Evolutionary conservation across 2,329 filamentous ascomycete genomes (phyloP).

Genomic region (Gliomastix tumulicola): DNA sequence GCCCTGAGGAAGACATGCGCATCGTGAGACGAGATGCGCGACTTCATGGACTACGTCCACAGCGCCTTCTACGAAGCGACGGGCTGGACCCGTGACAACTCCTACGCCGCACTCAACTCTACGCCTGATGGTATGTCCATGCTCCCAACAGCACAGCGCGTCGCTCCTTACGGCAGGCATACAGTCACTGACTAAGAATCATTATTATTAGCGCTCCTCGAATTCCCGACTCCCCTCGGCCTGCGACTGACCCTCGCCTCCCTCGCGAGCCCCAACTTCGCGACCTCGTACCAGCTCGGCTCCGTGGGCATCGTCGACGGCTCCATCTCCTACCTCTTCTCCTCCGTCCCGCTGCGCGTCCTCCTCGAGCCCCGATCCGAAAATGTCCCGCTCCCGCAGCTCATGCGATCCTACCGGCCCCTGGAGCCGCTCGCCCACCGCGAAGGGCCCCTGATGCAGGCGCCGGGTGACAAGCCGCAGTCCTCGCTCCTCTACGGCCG

Average conservation of each 20-base stretch:
- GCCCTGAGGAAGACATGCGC: conserved; percentile 2
- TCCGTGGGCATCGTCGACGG: conserved; percentile 89
- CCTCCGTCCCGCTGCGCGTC: conserved; percentile 68
- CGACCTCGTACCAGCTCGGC: conserved; percentile 86
- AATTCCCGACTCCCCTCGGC: conserved; percentile 80
- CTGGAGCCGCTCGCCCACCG: conserved; percentile 52
- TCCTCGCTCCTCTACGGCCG: conserved; percentile 68
- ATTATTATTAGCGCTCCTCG: conserved; percentile 60
- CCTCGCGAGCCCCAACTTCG: conserved; percentile 86
- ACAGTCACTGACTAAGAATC: neutral
- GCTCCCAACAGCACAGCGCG: neutral
- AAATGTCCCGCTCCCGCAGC: conserved; percentile 65
- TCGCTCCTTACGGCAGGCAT: neutral
- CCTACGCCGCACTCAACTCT: conserved; percentile 78
- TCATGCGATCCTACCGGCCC: conserved; percentile 78
- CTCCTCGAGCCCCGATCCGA: conserved; percentile 63
- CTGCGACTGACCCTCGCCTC: conserved; percentile 84
- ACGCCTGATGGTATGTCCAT: conserved; percentile 63
- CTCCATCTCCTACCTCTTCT: conserved; percentile 95
- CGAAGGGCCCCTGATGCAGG: conserved; percentile 12
- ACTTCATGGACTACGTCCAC: conserved; percentile 97
- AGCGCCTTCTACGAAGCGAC: conserved; percentile 82
- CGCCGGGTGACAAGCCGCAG: conserved; percentile 18
- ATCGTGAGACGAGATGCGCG: conserved; percentile 59
- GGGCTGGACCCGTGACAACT: conserved; percentile 87